These are phyloP conservation scores for Ogataea minuta DNA, from an alignment of 805 yeast species.

Conservation along the genomic window DNA sequence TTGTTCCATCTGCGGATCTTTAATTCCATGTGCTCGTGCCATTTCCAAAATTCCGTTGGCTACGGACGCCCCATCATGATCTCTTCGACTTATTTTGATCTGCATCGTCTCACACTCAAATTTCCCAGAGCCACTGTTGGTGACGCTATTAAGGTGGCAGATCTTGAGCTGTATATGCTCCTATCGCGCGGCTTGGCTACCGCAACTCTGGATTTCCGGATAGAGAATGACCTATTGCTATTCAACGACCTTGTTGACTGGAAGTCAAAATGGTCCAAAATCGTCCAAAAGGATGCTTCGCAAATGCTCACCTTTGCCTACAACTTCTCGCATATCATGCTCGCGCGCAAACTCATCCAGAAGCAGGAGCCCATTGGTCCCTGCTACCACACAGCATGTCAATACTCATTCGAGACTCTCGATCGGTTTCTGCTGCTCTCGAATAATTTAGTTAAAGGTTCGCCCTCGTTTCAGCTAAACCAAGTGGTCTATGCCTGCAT, in stretches of 20 bases:
- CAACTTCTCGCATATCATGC: constrained; percentile 46
- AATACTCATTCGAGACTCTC: constrained; percentile 44
- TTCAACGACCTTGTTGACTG: constrained; percentile 43
- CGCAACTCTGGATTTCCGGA: constrained; percentile 5
- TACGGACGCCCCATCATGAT: constrained; percentile 46
- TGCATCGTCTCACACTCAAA: constrained; percentile 43
- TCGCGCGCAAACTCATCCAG: constrained; percentile 37
- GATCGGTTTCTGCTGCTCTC: constrained; percentile 44
- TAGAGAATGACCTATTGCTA: constrained; percentile 16
- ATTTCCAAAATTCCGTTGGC: constrained; percentile 50
- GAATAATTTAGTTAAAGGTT: constrained; percentile 48
- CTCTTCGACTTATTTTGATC: constrained; percentile 38
- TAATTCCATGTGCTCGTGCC: constrained; percentile 51
- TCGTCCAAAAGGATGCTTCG: constrained; percentile 47
- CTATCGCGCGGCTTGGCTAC: constrained; percentile 19
- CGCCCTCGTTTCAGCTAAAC: constrained; percentile 51
- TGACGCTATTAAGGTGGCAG: constrained; percentile 53
- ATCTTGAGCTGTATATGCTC: constrained; percentile 40
- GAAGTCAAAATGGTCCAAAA: constrained; percentile 43
- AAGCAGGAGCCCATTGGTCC: constrained; percentile 1
- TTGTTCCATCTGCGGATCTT: constrained; percentile 53
- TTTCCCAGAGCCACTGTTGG: constrained; percentile 52
- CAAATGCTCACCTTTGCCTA: constrained; percentile 47
- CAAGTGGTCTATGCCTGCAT: constrained; percentile 56
- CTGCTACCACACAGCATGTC: constrained; percentile 40